A percentile compares a stretch with the other conserved stretches of the same genome.
phyloP scores from a whole-genome alignment of 108 stramenopile species.

The Cyclotella distinguenda region DNA sequence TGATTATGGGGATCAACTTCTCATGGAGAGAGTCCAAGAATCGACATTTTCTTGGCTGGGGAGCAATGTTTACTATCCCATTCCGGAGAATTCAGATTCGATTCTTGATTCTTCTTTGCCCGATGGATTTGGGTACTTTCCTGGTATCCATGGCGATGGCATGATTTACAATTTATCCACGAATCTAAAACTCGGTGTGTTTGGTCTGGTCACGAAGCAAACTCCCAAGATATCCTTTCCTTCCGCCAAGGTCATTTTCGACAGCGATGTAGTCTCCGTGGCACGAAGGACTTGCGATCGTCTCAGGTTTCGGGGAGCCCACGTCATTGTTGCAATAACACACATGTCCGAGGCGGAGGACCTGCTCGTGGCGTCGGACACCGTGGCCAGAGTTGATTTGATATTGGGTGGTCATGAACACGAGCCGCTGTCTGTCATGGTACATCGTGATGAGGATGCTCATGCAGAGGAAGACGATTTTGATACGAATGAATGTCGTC shows the following conservation, averaged over 20 bases:
- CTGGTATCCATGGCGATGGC: conserved; percentile 34
- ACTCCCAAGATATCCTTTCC: conserved; percentile 36
- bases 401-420: conserved; percentile 48
- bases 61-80: conserved; percentile 41
- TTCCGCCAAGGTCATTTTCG: conserved; percentile 23
- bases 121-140: conserved; percentile 14
- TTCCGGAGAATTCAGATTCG: neutral
- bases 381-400: conserved; percentile 31
- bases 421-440: conserved; percentile 37
- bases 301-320: conserved; percentile 20
- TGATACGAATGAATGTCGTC: neutral
- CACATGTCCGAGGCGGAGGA: conserved; percentile 47
- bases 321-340: conserved; percentile 43
- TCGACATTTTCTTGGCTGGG: conserved; percentile 38
- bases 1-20: conserved; percentile 39
- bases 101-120: neutral
- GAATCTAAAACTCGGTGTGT: conserved; percentile 39
- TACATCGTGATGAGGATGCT: conserved; percentile 24
- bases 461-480: neutral
- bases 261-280: conserved; percentile 21
- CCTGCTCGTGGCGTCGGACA: conserved; percentile 23
- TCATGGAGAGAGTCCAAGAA: conserved; percentile 31
- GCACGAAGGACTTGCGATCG: conserved; percentile 7
- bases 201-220: conserved; percentile 35
- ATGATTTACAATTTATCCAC: conserved; percentile 14